A percentile compares a stretch with the other conserved stretches of the same genome.
Evolutionary conservation across 192 early-diverging fungal genomes (phyloP).

Genomic region (Podila horticola): DNA sequence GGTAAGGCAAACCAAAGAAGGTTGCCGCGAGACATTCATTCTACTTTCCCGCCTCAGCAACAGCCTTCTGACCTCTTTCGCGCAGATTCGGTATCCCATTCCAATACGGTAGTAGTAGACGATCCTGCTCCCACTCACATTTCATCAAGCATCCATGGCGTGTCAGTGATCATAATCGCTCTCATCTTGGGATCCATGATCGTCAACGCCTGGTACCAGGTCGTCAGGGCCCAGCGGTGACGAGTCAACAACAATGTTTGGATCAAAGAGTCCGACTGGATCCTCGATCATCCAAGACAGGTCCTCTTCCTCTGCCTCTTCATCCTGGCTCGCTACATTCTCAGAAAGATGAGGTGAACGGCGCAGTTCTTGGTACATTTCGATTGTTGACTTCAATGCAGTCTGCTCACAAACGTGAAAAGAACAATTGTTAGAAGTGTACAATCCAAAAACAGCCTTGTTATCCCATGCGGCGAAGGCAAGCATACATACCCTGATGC

Average conservation of each 20-base stretch:
- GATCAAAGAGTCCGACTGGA: slow-evolving; percentile 3
- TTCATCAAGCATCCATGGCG: too few relatives aligned
- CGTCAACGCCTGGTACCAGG: background rate
- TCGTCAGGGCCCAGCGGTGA: background rate
- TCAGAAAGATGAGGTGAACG: background rate
- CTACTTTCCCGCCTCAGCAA: too few relatives aligned
- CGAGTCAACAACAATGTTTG: background rate
- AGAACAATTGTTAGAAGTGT: background rate
- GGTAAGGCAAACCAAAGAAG: too few relatives aligned
- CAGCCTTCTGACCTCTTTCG: too few relatives aligned
- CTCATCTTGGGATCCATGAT: background rate
- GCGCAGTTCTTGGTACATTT: background rate
- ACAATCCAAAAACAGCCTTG: background rate
- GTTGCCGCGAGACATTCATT: too few relatives aligned
- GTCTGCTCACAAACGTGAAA: background rate
- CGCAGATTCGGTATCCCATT: too few relatives aligned
- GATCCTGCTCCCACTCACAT: too few relatives aligned
- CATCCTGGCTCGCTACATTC: background rate
- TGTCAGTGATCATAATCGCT: too few relatives aligned
- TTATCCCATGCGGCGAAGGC: background rate
- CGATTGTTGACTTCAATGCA: background rate
- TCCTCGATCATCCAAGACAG: background rate
- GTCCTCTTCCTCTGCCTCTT: background rate
- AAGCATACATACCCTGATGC: slow-evolving; percentile 3
- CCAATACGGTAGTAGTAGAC: too few relatives aligned